Conservation (phyloP, 768 basidiomycete species). For the Porpolomopsis calyptriformis region DNA sequence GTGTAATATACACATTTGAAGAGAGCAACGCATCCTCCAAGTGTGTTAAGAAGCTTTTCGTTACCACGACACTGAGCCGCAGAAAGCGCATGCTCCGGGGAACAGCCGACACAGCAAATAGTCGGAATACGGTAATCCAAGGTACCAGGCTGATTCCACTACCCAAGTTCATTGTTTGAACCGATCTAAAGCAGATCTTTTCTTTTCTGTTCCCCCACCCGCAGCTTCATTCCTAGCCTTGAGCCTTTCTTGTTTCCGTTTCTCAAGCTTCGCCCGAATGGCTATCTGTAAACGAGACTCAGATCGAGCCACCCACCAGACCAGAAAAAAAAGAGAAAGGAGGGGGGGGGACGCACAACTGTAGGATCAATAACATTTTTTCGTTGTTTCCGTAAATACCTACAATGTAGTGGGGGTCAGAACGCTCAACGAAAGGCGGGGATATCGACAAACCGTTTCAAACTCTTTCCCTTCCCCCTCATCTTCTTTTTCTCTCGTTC, state of each 20-base stretch:
- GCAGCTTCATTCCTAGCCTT: constrained; percentile 25
- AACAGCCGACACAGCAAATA: no score
- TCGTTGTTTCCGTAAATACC: constrained; percentile 78
- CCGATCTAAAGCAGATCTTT: constrained; percentile 33
- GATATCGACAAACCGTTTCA: constrained; percentile 49
- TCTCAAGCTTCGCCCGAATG: constrained; percentile 56
- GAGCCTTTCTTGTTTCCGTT: constrained; percentile 38
- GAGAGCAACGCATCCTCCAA: no score
- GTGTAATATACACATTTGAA: no score
- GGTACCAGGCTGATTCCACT: background rate
- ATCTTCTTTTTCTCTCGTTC: constrained; percentile 58
- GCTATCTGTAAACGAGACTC: constrained; percentile 33
- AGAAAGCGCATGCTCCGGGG: no score
- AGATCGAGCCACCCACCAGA: background rate
- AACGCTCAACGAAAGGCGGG: background rate
- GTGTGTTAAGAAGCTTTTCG: no score
- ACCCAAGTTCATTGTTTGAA: constrained; percentile 18
- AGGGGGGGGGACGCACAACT: constrained; percentile 44
- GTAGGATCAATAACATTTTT: constrained; percentile 91
- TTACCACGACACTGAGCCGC: no score
- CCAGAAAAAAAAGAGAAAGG: background rate
- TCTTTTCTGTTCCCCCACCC: constrained; percentile 17
- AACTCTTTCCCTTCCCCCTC: constrained; percentile 78
- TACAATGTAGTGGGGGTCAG: constrained; percentile 12
- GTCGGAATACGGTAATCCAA: no score